Base-by-base conservation (phyloP, 23 red algal species). In the Gracilaria caudata region DNA sequence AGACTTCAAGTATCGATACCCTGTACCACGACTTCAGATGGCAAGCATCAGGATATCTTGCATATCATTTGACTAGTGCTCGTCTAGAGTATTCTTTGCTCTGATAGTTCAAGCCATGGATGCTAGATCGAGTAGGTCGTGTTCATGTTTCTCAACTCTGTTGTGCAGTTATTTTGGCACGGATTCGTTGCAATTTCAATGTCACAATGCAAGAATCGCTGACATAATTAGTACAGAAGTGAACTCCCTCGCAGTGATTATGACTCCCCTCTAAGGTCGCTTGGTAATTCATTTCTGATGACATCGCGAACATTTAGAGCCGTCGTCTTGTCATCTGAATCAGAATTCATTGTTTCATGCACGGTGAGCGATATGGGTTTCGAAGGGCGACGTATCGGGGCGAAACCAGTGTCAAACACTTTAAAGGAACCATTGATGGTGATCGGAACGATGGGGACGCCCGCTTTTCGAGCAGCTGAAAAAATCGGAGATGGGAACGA, bases 401-500 rank as follows among this genome's bases (percentile, higher is more conserved):
- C 35, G 24, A 44, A 16, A 25, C 56, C 71, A n/a, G 45, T 49
- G 3, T 38, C 85, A 68, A 78, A 74, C 7, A 86, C 10, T 36
- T 35, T 45, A 32, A 23, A 68, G 29, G 54, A 54, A 25, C 85
- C 85, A 66, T 78, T 20, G 10, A 89, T 77, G 47, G 85, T 79
- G 24, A 89, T 73, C 23, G 85, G 85, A 66, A 89, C 53, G 64
- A 89, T 63, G 20, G 85, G 74, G 58, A 71, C 74, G 0, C 46
- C 21, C 1, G 71, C 3, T 38, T 89, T 78, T 43, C 55, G 68
- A 63, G 85, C 85, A 34, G 72, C 36, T 0, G 47, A 75, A 54
- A 89, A 89, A 60, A 72, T 14, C n/a, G 72, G 37, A 30, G 71
- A 55, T 4, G 55, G 55, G 34, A 89, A 89, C 35, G 39, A 51